Evolutionary conservation across 176 grass and related monocot genomes (phyloP).

Genomic region (Tillandsia leiboldiana): DNA sequence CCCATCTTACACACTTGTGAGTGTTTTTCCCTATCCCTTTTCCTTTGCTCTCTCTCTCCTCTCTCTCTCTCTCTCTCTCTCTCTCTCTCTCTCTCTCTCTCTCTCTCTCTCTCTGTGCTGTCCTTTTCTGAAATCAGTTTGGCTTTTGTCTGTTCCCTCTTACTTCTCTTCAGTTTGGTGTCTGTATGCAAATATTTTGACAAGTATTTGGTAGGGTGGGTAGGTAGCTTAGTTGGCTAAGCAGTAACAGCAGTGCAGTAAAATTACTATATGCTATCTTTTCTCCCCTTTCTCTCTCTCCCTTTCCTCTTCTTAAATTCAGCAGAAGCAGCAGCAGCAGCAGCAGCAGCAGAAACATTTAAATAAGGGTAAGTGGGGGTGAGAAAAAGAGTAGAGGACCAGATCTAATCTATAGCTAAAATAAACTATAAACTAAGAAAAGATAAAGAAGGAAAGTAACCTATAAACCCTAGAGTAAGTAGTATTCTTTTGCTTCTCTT

Average conservation of each 20-base stretch:
- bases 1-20: constrained; percentile 37
- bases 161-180: constrained; percentile 33
- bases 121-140: constrained; percentile 17
- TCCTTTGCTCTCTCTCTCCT: constrained; percentile 14
- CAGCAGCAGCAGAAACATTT: not conserved
- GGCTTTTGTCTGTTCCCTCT: constrained; percentile 31
- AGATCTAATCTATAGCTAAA: constrained; percentile 26
- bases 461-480: constrained; percentile 29
- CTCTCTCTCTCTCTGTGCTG: constrained; percentile 23
- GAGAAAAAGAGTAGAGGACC: constrained; percentile 17
- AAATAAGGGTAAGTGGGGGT: constrained; percentile 9
- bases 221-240: constrained; percentile 9
- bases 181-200: constrained; percentile 55
- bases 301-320: constrained; percentile 8
- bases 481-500: constrained; percentile 24
- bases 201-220: constrained; percentile 22
- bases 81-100: constrained; percentile 21
- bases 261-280: constrained; percentile 11
- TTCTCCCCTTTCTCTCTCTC: constrained; percentile 11
- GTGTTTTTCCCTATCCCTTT: constrained; percentile 18
- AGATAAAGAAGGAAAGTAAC: constrained; percentile 24
- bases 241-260: constrained; percentile 14
- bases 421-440: constrained; percentile 10
- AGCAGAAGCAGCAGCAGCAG: not conserved
- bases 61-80: constrained; percentile 24